Base-by-base conservation (phyloP, 116 monocot genomes). In the Zostera marina region DNA sequence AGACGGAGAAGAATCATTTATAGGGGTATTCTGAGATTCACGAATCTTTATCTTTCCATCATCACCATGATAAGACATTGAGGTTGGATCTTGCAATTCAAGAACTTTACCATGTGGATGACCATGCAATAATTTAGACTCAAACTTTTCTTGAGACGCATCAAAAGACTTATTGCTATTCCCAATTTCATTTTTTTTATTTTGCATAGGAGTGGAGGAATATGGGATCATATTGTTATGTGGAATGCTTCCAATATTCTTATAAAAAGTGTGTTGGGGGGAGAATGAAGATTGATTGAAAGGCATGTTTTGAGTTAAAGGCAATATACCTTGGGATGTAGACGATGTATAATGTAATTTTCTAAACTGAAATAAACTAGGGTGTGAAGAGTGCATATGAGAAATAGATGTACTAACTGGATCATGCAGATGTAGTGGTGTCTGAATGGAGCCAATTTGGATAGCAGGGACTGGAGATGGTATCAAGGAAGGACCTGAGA, bases 391-490 rank as follows among this genome's bases (percentile, higher is more conserved):
- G 57, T 83, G 81, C 51, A 83, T 53, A 39, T 78, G 92, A 60
- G 78, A 4, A 47, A 78, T 47, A 40, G 77, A 74, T 54, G 79
- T 76, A 22, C 67, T 67, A 60, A 76, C 53, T 14, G 82, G 83
- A 22, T 77, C 68, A 74, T 82, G 85, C 5, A 83, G 44, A 78
- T 82, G 80, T 21, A 98, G 85, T 8, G 96, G 96, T 88, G 88
- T 88, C 63, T 94, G 93, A 69, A 98, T 85, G 23, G 96, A 89
- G 46, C 90, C 96, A 70, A 98, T 89, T 64, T 89, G 96, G 77
- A 98, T 98, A 41, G 90, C 82, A 22, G 90, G 89, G 72, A 96
- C 63, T 55, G 90, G 96, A 58, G 96, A 81, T 60, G 89, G 90
- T 74, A 98, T 82, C 44, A 98, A 68, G 42, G 90, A 78, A 65